Evolutionary conservation across 1,284 basidiomycete genomes (phyloP).

Genomic region (Acaromyces ingoldii): DNA sequence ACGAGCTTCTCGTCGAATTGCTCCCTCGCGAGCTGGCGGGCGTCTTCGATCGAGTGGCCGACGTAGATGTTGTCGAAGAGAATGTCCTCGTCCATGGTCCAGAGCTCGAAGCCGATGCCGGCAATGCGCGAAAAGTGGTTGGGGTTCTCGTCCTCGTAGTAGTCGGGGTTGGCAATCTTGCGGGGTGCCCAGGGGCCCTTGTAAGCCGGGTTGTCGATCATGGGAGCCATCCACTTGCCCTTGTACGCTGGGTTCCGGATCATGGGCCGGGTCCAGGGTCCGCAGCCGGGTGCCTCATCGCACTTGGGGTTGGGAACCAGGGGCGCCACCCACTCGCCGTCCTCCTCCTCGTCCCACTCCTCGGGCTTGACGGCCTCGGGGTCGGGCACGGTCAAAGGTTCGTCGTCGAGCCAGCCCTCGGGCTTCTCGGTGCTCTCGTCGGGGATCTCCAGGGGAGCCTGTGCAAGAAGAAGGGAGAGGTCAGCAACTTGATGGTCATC

Average conservation of each 20-base stretch:
- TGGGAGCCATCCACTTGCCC: constrained; percentile 85
- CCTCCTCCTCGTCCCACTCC: constrained; percentile 99
- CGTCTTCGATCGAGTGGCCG: constrained; percentile 41
- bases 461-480: background rate
- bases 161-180: constrained; percentile 68
- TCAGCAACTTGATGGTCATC: background rate
- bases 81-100: constrained; percentile 51
- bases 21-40: constrained; percentile 38
- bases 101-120: constrained; percentile 49
- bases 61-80: constrained; percentile 51
- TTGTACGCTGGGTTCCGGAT: constrained; percentile 97
- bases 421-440: constrained; percentile 86
- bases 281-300: constrained; percentile 82
- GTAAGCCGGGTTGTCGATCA: constrained; percentile 62
- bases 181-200: constrained; percentile 45
- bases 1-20: constrained; percentile 43
- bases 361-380: constrained; percentile 95
- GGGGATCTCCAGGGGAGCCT: constrained; percentile 57
- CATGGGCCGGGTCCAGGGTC: constrained; percentile 81
- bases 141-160: constrained; percentile 82
- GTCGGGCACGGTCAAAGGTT: constrained; percentile 75
- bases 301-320: constrained; percentile 72
- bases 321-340: constrained; percentile 95
- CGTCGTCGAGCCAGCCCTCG: constrained; percentile 90
- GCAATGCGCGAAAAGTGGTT: constrained; percentile 62